phyloP scores from a whole-genome alignment of 768 basidiomycete species.

The Mycena rebaudengoi region DNA sequence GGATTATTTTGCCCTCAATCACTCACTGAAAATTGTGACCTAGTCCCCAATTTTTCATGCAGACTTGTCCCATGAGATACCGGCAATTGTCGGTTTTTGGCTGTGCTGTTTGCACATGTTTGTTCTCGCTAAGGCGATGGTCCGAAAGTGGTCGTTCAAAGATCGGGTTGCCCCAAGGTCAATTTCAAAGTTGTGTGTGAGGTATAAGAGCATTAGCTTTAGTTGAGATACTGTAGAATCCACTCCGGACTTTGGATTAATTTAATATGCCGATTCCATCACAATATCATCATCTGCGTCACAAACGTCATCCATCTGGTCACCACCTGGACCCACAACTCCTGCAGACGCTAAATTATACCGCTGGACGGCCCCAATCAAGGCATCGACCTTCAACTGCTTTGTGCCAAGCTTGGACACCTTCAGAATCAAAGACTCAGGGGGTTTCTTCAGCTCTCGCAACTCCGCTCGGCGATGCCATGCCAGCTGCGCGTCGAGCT shows the following conservation, averaged over 20 bases:
- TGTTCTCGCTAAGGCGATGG: not conserved
- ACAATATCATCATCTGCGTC: not conserved
- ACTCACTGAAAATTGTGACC: too few relatives aligned
- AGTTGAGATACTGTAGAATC: too few relatives aligned
- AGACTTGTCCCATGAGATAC: too few relatives aligned
- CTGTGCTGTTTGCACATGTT: not conserved
- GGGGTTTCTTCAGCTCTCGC: not conserved
- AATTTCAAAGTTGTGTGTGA: too few relatives aligned
- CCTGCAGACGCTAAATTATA: not conserved
- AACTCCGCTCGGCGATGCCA: too few relatives aligned
- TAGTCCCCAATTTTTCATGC: too few relatives aligned
- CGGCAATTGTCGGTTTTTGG: not conserved
- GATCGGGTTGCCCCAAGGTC: not conserved
- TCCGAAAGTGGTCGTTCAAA: not conserved
- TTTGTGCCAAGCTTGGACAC: not conserved
- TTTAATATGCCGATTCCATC: not conserved
- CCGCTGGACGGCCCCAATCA: not conserved
- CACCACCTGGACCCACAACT: too few relatives aligned
- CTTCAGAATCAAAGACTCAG: not conserved
- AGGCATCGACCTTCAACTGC: not conserved
- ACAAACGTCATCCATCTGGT: not conserved
- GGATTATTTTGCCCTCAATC: too few relatives aligned
- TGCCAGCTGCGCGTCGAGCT: too few relatives aligned
- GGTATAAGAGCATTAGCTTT: too few relatives aligned
- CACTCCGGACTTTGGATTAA: not conserved